Evolutionary conservation across 2,329 filamentous ascomycete genomes (phyloP).

Genomic region (Diaporthe citriasiana): DNA sequence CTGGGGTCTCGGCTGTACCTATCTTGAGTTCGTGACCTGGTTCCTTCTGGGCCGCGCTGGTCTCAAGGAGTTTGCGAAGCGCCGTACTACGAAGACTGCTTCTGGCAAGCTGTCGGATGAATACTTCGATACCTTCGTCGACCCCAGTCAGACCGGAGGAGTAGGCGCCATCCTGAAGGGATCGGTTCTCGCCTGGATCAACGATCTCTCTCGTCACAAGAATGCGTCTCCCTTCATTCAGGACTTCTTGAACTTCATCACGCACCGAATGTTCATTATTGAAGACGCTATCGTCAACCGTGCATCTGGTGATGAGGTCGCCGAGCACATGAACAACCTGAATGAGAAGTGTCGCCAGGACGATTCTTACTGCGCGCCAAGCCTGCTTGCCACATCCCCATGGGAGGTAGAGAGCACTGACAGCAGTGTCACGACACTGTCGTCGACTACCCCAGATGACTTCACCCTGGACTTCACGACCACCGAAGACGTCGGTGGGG

Average conservation of each 20-base stretch:
- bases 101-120: slow-evolving; percentile 42
- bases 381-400: neutral
- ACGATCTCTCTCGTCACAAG: slow-evolving; percentile 40
- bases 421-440: slow-evolving; percentile 24
- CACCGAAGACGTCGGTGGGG: slow-evolving; percentile 31
- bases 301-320: slow-evolving; percentile 43
- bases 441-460: slow-evolving; percentile 34
- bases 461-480: slow-evolving; percentile 33
- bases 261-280: slow-evolving; percentile 43
- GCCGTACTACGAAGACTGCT: slow-evolving; percentile 41
- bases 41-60: slow-evolving; percentile 39
- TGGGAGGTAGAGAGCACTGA: slow-evolving; percentile 35
- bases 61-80: slow-evolving; percentile 41
- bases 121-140: slow-evolving; percentile 42
- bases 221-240: slow-evolving; percentile 42
- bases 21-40: slow-evolving; percentile 47
- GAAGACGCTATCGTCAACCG: slow-evolving; percentile 39
- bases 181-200: slow-evolving; percentile 43
- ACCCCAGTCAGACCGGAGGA: slow-evolving; percentile 41
- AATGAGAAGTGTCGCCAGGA: slow-evolving; percentile 39
- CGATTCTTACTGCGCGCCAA: slow-evolving; percentile 41
- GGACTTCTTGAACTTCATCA: slow-evolving; percentile 43
- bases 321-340: slow-evolving; percentile 37
- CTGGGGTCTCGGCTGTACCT: slow-evolving; percentile 47
- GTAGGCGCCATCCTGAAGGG: slow-evolving; percentile 41